phyloP scores from a whole-genome alignment of 2,329 filamentous ascomycete genomes.

The Plectosphaerella cucumerina region DNA sequence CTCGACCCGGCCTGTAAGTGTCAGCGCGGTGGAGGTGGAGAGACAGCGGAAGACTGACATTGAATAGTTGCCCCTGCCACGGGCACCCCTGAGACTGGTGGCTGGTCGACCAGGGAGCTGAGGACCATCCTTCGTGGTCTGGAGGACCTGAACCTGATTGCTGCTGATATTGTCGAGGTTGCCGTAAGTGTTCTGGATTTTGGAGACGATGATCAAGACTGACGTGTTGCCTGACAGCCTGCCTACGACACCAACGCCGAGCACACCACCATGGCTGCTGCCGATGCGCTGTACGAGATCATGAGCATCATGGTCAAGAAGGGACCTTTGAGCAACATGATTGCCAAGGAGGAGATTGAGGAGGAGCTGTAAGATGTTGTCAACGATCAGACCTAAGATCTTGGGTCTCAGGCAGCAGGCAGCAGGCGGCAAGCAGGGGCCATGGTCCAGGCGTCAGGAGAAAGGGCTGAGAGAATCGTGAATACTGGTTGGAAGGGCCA shows the following conservation, averaged over 20 bases:
- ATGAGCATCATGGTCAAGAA: conserved; percentile 82
- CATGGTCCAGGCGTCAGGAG: no score
- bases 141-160: conserved; percentile 65
- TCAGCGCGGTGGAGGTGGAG: not conserved
- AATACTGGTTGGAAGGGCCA: no score
- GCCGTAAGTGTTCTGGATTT: conserved; percentile 34
- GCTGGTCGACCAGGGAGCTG: conserved; percentile 71
- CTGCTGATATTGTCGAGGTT: conserved; percentile 70
- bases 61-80: conserved; percentile 61
- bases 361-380: conserved; percentile 1
- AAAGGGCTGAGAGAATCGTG: no score
- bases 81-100: conserved; percentile 71
- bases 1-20: conserved; percentile 72
- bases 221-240: conserved; percentile 28
- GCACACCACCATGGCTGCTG: conserved; percentile 69
- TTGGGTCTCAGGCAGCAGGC: not conserved
- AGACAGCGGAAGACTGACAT: not conserved
- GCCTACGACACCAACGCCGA: conserved; percentile 72
- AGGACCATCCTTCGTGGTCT: conserved; percentile 67
- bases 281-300: conserved; percentile 69
- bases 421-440: no score
- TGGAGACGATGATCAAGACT: not conserved
- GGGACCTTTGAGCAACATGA: conserved; percentile 54
- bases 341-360: not conserved
- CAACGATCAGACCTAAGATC: no score